Base-by-base conservation (phyloP, 768 basidiomycete genomes). In the Suillus subalutaceus region DNA sequence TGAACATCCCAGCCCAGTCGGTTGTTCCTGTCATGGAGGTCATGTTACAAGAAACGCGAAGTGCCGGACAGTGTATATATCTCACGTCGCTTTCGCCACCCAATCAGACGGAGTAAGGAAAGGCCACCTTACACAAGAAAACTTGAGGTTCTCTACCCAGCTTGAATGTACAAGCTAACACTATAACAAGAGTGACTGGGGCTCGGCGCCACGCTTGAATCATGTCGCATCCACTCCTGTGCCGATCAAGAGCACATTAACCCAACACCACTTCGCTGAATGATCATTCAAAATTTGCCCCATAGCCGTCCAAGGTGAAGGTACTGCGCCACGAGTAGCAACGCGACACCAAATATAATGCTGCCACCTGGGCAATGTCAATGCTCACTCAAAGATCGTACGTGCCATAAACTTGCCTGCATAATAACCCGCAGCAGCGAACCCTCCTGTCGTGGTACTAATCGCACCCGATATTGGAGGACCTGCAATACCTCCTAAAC, bases 391-490 rank as follows among this genome's bases (percentile, higher is more conserved):
- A 46, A 52, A 13, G 50, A 26, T 32, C 55, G 1, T 40, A 15
- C 48, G 43, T 26, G 26, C 20, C 41, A 50, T 43, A 53, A 23
- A 63, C 73, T 61, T 35, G 72, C 78, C 77, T 44, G 86, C 86
- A 67, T 84, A 89, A 65, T 69, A 77, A 12, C 79, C 75, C 0
- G 77, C 72, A 7, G 1, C 68, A 38, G 58, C 32, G 46, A 74
- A 93, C 0, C 82, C 81, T 2, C 83, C 84, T 2, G 87, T 85
- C 1, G 82, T 79, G 0, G 72, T 73, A 63, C 83, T 82, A 68
- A 93, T 90, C 0, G 87, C 87, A 1, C 91, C 91, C 6, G 90
- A 90, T 66, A 92, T 89, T 0, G 91, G 91, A 2, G 90, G 89
- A 0, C 91, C 91, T 0, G 81, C 83, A 4, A 93, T 78, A 0